Evolutionary conservation across 306 rosid genomes (phyloP).

Genomic region (Fagus sylvatica): DNA sequence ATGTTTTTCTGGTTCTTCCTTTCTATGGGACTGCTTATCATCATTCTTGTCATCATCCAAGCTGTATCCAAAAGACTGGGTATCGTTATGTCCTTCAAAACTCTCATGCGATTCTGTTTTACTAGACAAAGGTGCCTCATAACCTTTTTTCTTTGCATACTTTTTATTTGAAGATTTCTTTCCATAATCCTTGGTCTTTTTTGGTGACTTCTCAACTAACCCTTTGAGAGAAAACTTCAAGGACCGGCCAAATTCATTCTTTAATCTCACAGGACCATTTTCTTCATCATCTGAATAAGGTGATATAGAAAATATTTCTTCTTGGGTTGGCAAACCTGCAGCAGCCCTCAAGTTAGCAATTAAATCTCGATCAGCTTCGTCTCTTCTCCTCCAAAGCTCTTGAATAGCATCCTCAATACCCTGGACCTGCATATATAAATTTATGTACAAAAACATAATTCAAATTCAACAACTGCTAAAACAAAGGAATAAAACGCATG

Average conservation of each 20-base stretch:
- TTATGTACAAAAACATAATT: slow-evolving; percentile 13
- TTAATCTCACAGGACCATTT: slow-evolving; percentile 52
- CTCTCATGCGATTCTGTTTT: slow-evolving; percentile 42
- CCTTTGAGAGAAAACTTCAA: slow-evolving; percentile 84
- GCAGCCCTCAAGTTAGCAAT: slow-evolving; percentile 87
- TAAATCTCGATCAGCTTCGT: slow-evolving; percentile 68
- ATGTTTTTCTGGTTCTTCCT: slow-evolving; percentile 53
- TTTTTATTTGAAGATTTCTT: slow-evolving; percentile 69
- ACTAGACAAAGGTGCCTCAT: slow-evolving; percentile 41
- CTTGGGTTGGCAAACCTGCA: slow-evolving; percentile 92
- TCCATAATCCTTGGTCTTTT: slow-evolving; percentile 64
- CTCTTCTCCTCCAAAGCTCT: slow-evolving; percentile 97
- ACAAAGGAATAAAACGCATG: neutral
- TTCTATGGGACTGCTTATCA: slow-evolving; percentile 53
- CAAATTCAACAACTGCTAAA: slow-evolving; percentile 4
- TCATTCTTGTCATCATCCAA: slow-evolving; percentile 58
- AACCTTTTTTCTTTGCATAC: slow-evolving; percentile 58
- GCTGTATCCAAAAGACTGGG: slow-evolving; percentile 50
- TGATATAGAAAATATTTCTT: slow-evolving; percentile 84
- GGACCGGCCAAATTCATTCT: slow-evolving; percentile 78
- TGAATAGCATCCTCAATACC: slow-evolving; percentile 91
- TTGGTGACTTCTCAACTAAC: slow-evolving; percentile 64
- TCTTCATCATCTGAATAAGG: slow-evolving; percentile 97
- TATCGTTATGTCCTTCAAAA: slow-evolving; percentile 65
- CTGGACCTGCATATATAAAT: slow-evolving; percentile 59